A percentile compares a stretch with the other conserved stretches of the same genome.
Evolutionary conservation across 441 rosid genomes (phyloP).

Genomic region (Bocquillonia castaneifolia): DNA sequence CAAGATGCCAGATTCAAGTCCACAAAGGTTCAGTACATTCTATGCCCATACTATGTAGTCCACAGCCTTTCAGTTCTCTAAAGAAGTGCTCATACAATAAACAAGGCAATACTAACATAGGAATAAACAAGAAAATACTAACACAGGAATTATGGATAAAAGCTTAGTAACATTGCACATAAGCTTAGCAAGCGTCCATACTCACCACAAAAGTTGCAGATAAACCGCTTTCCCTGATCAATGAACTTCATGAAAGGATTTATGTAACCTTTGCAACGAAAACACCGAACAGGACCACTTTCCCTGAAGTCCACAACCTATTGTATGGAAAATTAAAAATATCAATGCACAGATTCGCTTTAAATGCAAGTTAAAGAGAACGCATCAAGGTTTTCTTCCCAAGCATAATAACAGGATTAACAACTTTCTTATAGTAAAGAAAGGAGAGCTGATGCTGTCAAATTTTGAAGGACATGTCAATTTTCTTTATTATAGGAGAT

Average conservation of each 20-base stretch:
- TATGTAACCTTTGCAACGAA: conserved; percentile 71
- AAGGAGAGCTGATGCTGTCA: background rate
- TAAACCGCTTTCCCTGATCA: conserved; percentile 67
- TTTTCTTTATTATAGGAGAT: background rate
- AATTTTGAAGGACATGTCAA: background rate
- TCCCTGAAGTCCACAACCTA: conserved; percentile 87
- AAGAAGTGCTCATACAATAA: background rate
- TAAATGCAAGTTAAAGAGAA: background rate
- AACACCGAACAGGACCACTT: conserved; percentile 70
- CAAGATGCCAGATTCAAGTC: background rate
- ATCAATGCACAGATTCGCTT: background rate
- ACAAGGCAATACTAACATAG: too few relatives aligned
- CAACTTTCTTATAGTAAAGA: background rate
- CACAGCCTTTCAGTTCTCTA: background rate
- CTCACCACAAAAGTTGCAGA: conserved; percentile 69
- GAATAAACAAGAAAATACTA: background rate
- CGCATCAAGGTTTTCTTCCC: background rate
- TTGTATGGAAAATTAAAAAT: background rate
- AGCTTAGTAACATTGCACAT: background rate
- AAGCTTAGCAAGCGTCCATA: background rate
- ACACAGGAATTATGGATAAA: background rate
- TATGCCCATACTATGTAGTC: background rate
- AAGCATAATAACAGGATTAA: background rate
- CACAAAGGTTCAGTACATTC: background rate
- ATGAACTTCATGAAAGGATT: conserved; percentile 71